Percentiles rank a stretch among this genome's conserved stretches.
These are phyloP conservation scores for Suillus sp. DNA, from an alignment of 768 basidiomycete species.

Conservation along the genomic window DNA sequence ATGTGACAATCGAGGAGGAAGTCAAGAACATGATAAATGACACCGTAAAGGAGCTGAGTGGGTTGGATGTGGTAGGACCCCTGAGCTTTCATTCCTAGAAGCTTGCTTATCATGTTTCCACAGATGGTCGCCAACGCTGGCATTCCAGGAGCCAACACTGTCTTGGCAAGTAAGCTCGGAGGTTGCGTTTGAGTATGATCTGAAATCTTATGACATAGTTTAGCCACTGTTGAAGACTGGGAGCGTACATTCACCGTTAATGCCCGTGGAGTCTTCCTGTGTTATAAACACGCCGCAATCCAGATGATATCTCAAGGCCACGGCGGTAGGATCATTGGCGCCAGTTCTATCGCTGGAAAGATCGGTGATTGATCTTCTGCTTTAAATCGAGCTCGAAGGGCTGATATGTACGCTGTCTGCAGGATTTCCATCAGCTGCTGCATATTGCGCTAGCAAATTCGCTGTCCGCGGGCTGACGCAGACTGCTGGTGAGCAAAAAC, in stretches of 20 bases:
- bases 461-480: constrained; percentile 29
- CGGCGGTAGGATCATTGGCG: constrained; percentile 14
- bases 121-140: constrained; percentile 28
- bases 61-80: constrained; percentile 19
- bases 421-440: constrained; percentile 15
- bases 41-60: constrained; percentile 16
- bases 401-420: not conserved
- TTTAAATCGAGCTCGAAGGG: not conserved
- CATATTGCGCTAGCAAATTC: constrained; percentile 23
- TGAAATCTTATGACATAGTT: not conserved
- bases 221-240: constrained; percentile 27
- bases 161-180: not conserved
- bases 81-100: not conserved
- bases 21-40: constrained; percentile 18
- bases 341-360: constrained; percentile 6
- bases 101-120: not conserved
- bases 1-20: constrained; percentile 21
- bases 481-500: constrained; percentile 22
- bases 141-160: constrained; percentile 10
- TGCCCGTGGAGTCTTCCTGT: constrained; percentile 33
- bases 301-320: constrained; percentile 21
- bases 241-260: constrained; percentile 33
- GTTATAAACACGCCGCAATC: constrained; percentile 22
- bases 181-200: not conserved
- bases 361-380: constrained; percentile 2